Evolutionary conservation across 2,329 filamentous ascomycete species (phyloP).

Genomic region (Hymenoscyphus fructigenus): DNA sequence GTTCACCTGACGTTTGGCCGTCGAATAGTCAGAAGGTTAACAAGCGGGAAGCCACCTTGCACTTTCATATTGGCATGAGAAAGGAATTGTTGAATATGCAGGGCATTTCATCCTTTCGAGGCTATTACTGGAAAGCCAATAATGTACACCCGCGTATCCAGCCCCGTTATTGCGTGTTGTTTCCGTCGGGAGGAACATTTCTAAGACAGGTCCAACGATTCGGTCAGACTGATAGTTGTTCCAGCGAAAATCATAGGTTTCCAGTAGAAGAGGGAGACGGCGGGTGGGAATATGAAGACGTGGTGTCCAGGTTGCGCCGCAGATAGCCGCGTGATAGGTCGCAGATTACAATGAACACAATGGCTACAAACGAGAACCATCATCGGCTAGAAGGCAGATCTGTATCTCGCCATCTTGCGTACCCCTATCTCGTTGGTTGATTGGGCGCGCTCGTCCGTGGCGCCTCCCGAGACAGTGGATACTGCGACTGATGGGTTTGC

Average conservation of each 20-base stretch:
- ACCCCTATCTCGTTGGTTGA: conserved; percentile 8
- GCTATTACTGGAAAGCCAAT: conserved; percentile 6
- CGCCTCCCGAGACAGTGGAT: conserved; percentile 18
- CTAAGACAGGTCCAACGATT: conserved; percentile 3
- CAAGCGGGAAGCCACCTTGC: conserved; percentile 10
- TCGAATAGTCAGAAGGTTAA: conserved; percentile 4
- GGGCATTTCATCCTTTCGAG: background rate
- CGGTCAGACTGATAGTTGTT: background rate
- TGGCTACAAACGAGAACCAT: conserved; percentile 11
- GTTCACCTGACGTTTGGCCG: conserved; percentile 12
- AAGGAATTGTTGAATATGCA: conserved; percentile 4
- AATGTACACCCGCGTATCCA: conserved; percentile 4
- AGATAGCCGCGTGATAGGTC: conserved; percentile 24
- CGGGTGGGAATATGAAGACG: conserved; percentile 10
- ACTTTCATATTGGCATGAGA: background rate
- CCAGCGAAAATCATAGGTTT: background rate
- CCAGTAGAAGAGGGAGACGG: background rate
- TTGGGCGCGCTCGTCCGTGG: conserved; percentile 1
- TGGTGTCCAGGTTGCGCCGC: conserved; percentile 21
- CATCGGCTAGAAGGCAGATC: conserved; percentile 15
- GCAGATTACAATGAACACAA: conserved; percentile 12
- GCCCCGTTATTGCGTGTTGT: conserved; percentile 4
- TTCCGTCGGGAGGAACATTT: conserved; percentile 6
- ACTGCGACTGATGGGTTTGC: conserved; percentile 4
- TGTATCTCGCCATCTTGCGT: conserved; percentile 26